A percentile compares a stretch with the other conserved stretches of the same genome.
Evolutionary conservation across 371 early-diverging fungal species (phyloP).

Genomic region (Actinomortierella wolfii): DNA sequence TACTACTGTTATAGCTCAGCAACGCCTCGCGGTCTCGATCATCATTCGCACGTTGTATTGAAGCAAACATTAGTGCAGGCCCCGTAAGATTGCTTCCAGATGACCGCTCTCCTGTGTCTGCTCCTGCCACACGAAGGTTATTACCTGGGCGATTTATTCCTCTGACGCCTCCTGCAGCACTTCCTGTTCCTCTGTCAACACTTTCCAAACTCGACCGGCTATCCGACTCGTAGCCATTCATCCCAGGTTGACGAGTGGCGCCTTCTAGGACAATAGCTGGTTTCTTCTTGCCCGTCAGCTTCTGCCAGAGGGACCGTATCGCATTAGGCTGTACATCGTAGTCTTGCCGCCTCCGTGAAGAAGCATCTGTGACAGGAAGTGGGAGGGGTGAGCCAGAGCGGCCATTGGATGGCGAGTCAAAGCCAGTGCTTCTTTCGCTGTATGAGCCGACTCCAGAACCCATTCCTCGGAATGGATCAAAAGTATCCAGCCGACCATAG

Average conservation of each 20-base stretch:
- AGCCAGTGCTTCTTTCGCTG: conserved; percentile 3
- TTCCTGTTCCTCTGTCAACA: conserved; percentile 2
- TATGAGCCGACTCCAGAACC: conserved; percentile 2
- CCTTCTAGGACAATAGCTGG: conserved; percentile 28
- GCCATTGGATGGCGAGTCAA: conserved; percentile 3
- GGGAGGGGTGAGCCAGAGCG: background rate
- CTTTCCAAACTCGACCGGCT: conserved; percentile 37
- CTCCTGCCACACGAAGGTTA: background rate
- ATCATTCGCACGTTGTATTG: conserved; percentile 25
- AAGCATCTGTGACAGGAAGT: background rate
- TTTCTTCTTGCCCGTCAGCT: conserved; percentile 23
- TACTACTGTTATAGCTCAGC: conserved; percentile 4
- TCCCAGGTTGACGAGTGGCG: conserved; percentile 1
- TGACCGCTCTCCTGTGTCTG: conserved; percentile 9
- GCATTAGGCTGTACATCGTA: conserved; percentile 5
- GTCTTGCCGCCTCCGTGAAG: background rate
- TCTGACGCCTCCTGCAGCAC: conserved; percentile 6
- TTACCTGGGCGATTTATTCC: background rate
- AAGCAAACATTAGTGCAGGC: conserved; percentile 45
- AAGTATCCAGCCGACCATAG: conserved; percentile 10
- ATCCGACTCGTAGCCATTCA: conserved; percentile 21
- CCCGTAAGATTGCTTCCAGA: conserved; percentile 7
- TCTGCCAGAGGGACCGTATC: conserved; percentile 36
- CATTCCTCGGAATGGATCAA: background rate
- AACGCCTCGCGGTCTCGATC: conserved; percentile 27